Evolutionary conservation across 352 stramenopile genomes (phyloP).

Genomic region (Aphanomyces stellatus): DNA sequence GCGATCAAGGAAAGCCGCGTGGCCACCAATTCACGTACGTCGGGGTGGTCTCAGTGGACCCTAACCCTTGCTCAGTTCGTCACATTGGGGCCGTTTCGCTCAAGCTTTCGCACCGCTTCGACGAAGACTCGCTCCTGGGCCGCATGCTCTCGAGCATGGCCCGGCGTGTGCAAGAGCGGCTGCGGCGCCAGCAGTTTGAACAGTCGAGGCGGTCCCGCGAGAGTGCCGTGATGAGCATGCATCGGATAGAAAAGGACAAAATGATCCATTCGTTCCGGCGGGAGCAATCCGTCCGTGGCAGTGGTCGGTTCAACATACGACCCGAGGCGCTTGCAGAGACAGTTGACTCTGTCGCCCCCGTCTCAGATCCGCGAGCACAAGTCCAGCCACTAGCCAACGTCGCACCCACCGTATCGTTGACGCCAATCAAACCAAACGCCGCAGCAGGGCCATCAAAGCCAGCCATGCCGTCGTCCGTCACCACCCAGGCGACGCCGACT

Average conservation of each 20-base stretch:
- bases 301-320: not conserved
- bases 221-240: not conserved
- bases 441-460: too few species aligned
- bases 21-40: not conserved
- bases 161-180: not conserved
- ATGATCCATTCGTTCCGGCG: not conserved
- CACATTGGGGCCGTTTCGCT: not conserved
- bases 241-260: not conserved
- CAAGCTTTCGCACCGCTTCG: not conserved
- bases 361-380: too few species aligned
- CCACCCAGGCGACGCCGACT: too few species aligned
- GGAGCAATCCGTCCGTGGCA: not conserved
- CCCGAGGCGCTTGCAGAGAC: too few species aligned
- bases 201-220: not conserved
- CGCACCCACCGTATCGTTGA: too few species aligned
- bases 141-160: not conserved
- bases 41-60: not conserved
- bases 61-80: not conserved
- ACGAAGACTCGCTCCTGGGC: constrained; percentile 19
- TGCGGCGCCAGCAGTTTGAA: not conserved
- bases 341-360: too few species aligned
- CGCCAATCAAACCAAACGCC: too few species aligned
- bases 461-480: too few species aligned
- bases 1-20: not conserved
- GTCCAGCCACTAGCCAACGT: too few species aligned